Percentiles rank a stretch among this genome's conserved stretches.
Conservation (phyloP, 1,284 basidiomycete species). For the Tilletiopsis washingtonensis region DNA sequence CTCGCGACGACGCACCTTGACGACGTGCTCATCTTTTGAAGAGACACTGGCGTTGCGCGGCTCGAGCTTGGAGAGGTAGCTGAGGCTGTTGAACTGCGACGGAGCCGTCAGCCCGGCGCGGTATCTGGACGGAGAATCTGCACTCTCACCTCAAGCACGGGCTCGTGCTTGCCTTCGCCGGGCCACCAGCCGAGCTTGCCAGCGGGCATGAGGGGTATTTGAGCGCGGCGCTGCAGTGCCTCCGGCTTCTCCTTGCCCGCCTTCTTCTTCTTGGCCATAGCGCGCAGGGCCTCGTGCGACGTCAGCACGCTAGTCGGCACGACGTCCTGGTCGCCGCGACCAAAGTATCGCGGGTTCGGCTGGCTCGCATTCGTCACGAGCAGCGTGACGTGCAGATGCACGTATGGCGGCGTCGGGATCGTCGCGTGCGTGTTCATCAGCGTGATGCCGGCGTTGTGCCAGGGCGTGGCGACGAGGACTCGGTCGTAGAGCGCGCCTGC, state of each 20-base stretch:
- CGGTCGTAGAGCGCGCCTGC: constrained; percentile 36
- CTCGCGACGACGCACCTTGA: constrained; percentile 48
- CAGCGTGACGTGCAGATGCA: constrained; percentile 79
- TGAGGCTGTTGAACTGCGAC: constrained; percentile 69
- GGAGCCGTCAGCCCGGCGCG: neutral
- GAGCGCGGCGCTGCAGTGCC: constrained; percentile 2
- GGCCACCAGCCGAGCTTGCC: constrained; percentile 2
- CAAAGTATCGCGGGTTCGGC: constrained; percentile 67
- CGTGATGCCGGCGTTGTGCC: constrained; percentile 37
- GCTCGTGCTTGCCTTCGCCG: neutral
- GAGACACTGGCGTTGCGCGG: constrained; percentile 13
- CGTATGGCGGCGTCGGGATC: constrained; percentile 65
- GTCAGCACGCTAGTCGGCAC: constrained; percentile 69
- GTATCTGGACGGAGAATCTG: neutral
- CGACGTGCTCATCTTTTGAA: constrained; percentile 27
- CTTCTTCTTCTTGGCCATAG: constrained; percentile 13
- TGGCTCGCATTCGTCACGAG: constrained; percentile 65
- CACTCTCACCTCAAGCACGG: constrained; percentile 1
- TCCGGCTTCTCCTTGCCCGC: neutral
- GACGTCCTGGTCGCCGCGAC: constrained; percentile 49
- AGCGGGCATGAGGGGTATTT: neutral
- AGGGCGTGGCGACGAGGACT: constrained; percentile 41
- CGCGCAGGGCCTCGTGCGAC: constrained; percentile 25
- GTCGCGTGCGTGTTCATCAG: constrained; percentile 47
- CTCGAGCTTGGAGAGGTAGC: constrained; percentile 64